Percentiles rank a stretch among this genome's conserved stretches.
Conservation (phyloP, 768 basidiomycete species). For the Leccinum olivaceopallidum region DNA sequence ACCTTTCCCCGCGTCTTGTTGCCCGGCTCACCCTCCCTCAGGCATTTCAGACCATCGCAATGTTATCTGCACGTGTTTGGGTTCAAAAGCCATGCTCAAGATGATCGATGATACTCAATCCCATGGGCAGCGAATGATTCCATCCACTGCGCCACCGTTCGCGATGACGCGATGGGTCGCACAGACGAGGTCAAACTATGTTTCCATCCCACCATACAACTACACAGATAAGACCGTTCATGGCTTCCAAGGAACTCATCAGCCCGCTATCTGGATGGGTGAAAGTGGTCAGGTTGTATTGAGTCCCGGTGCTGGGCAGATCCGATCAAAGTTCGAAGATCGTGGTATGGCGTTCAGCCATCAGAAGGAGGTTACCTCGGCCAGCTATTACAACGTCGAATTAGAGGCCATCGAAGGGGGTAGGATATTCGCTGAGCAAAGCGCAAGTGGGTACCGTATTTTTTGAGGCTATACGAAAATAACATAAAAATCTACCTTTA, state of each 20-base stretch:
- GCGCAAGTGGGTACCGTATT: constrained; percentile 50
- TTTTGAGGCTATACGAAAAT: not conserved
- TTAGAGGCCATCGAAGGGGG: constrained; percentile 55
- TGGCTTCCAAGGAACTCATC: constrained; percentile 79
- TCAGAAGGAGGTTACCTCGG: constrained; percentile 51
- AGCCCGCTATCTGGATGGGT: constrained; percentile 91
- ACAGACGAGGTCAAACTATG: constrained; percentile 75
- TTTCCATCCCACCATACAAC: constrained; percentile 72
- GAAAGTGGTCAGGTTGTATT: constrained; percentile 67
- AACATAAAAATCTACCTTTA: too few species aligned
- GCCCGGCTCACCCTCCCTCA: too few species aligned
- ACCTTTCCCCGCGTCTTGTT: too few species aligned
- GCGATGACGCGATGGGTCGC: constrained; percentile 88
- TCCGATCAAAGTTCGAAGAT: constrained; percentile 56
- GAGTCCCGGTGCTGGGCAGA: constrained; percentile 52
- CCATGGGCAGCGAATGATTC: constrained; percentile 55
- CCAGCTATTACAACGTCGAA: constrained; percentile 58
- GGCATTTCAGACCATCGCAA: too few species aligned
- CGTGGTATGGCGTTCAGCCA: constrained; percentile 56
- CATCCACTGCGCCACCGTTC: constrained; percentile 75
- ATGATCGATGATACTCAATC: too few species aligned
- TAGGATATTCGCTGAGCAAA: constrained; percentile 55
- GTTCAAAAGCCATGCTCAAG: too few species aligned
- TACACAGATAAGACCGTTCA: constrained; percentile 59
- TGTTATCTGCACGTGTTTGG: too few species aligned